Evolutionary conservation across 495 filamentous ascomycete species (phyloP).

Genomic region (Penicillium pancosmium): DNA sequence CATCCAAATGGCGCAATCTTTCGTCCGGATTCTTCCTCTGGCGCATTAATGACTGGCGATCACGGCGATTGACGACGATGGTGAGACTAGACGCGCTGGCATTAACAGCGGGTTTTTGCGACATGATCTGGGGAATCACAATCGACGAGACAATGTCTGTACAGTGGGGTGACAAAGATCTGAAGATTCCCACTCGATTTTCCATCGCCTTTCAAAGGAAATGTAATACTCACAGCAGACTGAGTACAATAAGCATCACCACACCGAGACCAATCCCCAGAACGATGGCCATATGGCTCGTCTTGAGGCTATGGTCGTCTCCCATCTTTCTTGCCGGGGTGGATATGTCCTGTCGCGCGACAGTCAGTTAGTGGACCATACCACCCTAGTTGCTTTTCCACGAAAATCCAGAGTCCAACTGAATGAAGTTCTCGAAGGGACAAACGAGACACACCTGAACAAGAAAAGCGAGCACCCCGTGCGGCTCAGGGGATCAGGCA

Average conservation of each 20-base stretch:
- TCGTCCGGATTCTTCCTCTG: slow-evolving; percentile 34
- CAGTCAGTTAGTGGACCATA: slow-evolving; percentile 4
- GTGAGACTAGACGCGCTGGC: slow-evolving; percentile 29
- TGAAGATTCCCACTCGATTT: no score
- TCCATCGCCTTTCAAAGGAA: neutral
- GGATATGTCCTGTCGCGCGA: slow-evolving; percentile 19
- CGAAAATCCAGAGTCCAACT: neutral
- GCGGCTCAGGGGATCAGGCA: slow-evolving; percentile 1
- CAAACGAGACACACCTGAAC: neutral
- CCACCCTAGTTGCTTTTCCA: neutral
- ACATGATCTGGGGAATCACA: slow-evolving; percentile 11
- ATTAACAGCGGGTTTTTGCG: slow-evolving; percentile 8
- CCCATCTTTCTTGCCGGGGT: slow-evolving; percentile 13
- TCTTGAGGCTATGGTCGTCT: slow-evolving; percentile 25
- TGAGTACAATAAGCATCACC: slow-evolving; percentile 38
- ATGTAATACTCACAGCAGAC: slow-evolving; percentile 36
- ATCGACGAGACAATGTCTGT: neutral
- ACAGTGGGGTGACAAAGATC: neutral
- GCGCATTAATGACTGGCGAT: slow-evolving; percentile 27
- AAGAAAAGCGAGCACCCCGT: neutral
- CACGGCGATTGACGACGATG: slow-evolving; percentile 42
- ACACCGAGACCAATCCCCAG: slow-evolving; percentile 45
- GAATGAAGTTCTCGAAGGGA: neutral
- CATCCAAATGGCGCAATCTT: slow-evolving; percentile 43
- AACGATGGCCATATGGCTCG: slow-evolving; percentile 42